Conservation (phyloP, 768 basidiomycete genomes). For the Pleurotus tuoliensis region DNA sequence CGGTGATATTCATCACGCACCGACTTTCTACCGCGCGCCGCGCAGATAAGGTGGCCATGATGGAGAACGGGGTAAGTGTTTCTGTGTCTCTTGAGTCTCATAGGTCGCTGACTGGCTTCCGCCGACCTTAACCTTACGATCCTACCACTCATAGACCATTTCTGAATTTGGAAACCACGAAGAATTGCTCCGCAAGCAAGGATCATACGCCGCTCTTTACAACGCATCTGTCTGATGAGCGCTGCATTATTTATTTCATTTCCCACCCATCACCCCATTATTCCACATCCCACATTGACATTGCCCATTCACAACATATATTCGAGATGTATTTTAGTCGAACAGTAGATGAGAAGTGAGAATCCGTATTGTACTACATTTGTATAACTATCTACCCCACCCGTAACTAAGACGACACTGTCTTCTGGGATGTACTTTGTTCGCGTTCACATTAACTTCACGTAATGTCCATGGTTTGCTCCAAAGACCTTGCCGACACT, state of each 20-base stretch:
- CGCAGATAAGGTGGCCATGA: slow-evolving; percentile 85
- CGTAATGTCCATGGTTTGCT: too few species aligned
- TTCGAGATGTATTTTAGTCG: slow-evolving; percentile 9
- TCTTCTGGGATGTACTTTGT: background rate
- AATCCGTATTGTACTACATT: slow-evolving; percentile 1
- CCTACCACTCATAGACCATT: slow-evolving; percentile 45
- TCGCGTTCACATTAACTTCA: too few species aligned
- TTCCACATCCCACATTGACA: slow-evolving; percentile 2
- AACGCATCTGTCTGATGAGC: slow-evolving; percentile 53
- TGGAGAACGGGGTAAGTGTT: slow-evolving; percentile 63
- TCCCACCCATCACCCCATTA: background rate
- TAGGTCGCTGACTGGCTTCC: slow-evolving; percentile 8
- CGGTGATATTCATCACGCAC: slow-evolving; percentile 82
- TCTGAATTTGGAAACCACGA: slow-evolving; percentile 75
- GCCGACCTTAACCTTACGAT: background rate
- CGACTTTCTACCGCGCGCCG: slow-evolving; percentile 76
- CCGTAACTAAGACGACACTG: background rate
- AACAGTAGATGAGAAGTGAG: too few species aligned
- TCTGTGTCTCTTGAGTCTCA: slow-evolving; percentile 2
- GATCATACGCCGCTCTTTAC: slow-evolving; percentile 68
- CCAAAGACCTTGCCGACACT: too few species aligned
- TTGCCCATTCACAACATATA: background rate
- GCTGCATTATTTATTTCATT: slow-evolving; percentile 1
- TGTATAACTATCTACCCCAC: background rate
- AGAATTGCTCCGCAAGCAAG: slow-evolving; percentile 54